These are phyloP conservation scores for Suillus brevipes DNA, from an alignment of 768 basidiomycete genomes.

Conservation along the genomic window DNA sequence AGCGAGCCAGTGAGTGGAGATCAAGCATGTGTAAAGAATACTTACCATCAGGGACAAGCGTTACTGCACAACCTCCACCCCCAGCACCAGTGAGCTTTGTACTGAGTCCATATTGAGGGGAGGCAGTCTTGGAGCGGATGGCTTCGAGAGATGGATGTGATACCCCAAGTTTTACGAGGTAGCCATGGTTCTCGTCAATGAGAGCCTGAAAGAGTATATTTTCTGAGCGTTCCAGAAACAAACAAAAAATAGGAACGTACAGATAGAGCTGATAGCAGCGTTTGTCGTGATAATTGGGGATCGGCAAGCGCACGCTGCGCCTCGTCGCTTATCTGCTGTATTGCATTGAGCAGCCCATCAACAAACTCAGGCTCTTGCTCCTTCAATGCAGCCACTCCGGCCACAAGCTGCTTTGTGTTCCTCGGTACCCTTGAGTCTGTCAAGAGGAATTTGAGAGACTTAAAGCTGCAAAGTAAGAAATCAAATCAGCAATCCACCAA, in stretches of 20 bases:
- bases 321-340: conserved; percentile 84
- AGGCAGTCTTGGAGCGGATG: conserved; percentile 69
- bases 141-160: conserved; percentile 87
- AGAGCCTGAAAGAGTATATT: conserved; percentile 50
- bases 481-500: conserved; percentile 8
- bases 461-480: conserved; percentile 61
- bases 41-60: conserved; percentile 90
- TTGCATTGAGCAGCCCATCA: conserved; percentile 70
- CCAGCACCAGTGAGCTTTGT: conserved; percentile 99
- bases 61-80: conserved; percentile 97
- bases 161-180: conserved; percentile 83
- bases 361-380: conserved; percentile 84
- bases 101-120: conserved; percentile 64
- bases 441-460: conserved; percentile 84
- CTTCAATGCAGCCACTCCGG: conserved; percentile 79
- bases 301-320: conserved; percentile 75
- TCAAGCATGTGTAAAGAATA: conserved; percentile 11
- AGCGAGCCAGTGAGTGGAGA: not conserved
- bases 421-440: conserved; percentile 92
- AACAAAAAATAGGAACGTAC: conserved; percentile 45
- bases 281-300: conserved; percentile 64
- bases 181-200: conserved; percentile 86
- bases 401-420: conserved; percentile 93
- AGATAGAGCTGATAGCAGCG: conserved; percentile 65
- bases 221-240: conserved; percentile 10